Base-by-base conservation (phyloP, 768 basidiomycete genomes). In the Boletus pseudo-olivaceus region DNA sequence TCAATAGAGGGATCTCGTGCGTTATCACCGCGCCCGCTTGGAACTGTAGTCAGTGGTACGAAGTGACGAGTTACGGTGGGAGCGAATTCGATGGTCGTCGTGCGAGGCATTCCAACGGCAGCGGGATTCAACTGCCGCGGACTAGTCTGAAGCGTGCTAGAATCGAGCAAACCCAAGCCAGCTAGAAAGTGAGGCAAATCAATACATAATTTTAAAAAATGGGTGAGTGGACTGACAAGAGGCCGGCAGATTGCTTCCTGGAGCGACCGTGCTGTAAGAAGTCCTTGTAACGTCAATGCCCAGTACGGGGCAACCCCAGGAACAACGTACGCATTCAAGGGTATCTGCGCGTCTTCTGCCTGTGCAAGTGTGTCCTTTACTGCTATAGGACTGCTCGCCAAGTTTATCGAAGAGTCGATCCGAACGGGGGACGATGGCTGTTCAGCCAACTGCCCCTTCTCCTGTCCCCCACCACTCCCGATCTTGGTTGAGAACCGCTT, bases 21-120 rank as follows among this genome's bases (percentile, higher is more conserved):
- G 9, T 19, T 49, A 52, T 51, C 49, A 56, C 64, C 65, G 45
- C 51, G 62, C 47, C 63, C 69, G 45, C 72, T 72, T 26, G 60
- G 49, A 17, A 65, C 68, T 10, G 62, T 45, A n/a, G 60, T 35
- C 49, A 61, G 58, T n/a, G 68, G 60, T 34, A 62, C 61, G 58
- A 60, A 53, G 37, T 63, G 61, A 29, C 61, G 68, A 40, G 53
- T 62, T 15, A 74, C 63, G 15, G 60, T 56, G n/a, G 73, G 71
- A 6, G 78, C 79, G 60, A 84, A 83, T 57, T 84, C 82, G 40
- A 82, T 66, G 0, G 80, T 82, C 34, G 77, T 73, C 9, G 77
- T 77, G 9, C 76, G 74, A 44, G 61, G 76, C 63, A 67, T 68
- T 68, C 45, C 62, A 15, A 40, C 27, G 26, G 34, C 42, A n/a